Percentiles rank a stretch among this genome's conserved stretches.
Conservation (phyloP, 106 monocot species). For the Apostasia shenzhenica region DNA sequence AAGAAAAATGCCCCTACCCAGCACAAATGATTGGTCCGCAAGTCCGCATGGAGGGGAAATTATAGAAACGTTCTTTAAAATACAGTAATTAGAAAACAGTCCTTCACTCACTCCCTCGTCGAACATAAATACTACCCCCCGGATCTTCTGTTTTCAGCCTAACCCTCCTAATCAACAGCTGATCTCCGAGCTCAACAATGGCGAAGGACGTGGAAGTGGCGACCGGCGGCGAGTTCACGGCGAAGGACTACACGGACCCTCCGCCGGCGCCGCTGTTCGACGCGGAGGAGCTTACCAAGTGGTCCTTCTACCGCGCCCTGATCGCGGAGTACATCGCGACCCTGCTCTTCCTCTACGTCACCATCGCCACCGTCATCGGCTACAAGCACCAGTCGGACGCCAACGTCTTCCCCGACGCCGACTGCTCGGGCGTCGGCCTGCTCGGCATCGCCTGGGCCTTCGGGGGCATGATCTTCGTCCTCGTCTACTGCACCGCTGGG, state of each 20-base stretch:
- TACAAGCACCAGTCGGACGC: constrained; percentile 29
- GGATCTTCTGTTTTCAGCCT: too few relatives aligned
- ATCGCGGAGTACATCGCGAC: constrained; percentile 40
- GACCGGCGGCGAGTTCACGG: constrained; percentile 7
- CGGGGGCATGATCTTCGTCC: constrained; percentile 93
- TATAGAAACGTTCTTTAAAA: too few relatives aligned
- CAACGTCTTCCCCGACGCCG: constrained; percentile 10
- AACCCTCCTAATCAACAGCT: too few relatives aligned
- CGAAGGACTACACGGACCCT: constrained; percentile 42
- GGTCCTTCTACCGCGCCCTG: constrained; percentile 30
- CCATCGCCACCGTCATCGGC: constrained; percentile 31
- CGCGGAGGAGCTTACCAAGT: constrained; percentile 18
- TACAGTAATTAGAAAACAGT: too few relatives aligned
- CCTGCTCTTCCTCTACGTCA: constrained; percentile 37
- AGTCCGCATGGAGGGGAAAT: not conserved
- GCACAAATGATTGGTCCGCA: not conserved
- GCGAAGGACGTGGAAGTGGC: constrained; percentile 13
- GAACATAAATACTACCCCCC: too few relatives aligned
- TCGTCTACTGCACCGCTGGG: constrained; percentile 96
- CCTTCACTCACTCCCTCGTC: too few relatives aligned
- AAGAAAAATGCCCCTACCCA: not conserved
- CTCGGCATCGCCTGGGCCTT: constrained; percentile 92
- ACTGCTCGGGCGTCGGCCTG: constrained; percentile 58
- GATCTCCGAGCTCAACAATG: constrained; percentile 3
- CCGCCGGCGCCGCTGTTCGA: constrained; percentile 26